Conservation (phyloP, 2,329 filamentous ascomycete species). For the Fusarium heterosporum region DNA sequence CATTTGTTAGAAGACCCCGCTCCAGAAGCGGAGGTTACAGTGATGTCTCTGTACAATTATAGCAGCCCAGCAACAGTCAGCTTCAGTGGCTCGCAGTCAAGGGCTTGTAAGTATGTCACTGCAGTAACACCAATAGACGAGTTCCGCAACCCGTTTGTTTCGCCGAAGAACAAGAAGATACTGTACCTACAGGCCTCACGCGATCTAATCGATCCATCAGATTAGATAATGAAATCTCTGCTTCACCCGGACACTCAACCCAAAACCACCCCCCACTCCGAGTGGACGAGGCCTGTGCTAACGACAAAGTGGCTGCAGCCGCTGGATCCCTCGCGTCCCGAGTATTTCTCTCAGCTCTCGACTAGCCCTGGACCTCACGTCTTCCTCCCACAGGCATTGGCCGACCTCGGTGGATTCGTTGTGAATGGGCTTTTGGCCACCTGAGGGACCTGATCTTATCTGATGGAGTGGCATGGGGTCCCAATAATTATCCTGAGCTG, state of each 20-base stretch:
- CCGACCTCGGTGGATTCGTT: slow-evolving; percentile 33
- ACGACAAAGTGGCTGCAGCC: slow-evolving; percentile 34
- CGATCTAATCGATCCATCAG: slow-evolving; percentile 44
- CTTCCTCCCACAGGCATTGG: not conserved
- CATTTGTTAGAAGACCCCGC: slow-evolving; percentile 5
- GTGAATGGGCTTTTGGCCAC: slow-evolving; percentile 15
- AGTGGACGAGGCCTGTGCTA: slow-evolving; percentile 37
- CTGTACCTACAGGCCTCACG: slow-evolving; percentile 3
- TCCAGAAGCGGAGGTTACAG: slow-evolving; percentile 26
- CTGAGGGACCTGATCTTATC: slow-evolving; percentile 40
- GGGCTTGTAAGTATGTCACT: no score
- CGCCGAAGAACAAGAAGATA: not conserved
- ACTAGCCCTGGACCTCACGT: not conserved
- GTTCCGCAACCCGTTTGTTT: no score
- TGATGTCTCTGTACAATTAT: slow-evolving; percentile 1
- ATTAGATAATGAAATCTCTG: slow-evolving; percentile 42
- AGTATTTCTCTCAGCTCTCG: slow-evolving; percentile 6
- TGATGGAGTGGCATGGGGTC: slow-evolving; percentile 37
- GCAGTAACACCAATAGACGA: no score
- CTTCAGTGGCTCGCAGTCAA: not conserved
- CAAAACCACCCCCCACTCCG: slow-evolving; percentile 14
- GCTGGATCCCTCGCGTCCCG: slow-evolving; percentile 22
- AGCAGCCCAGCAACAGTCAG: not conserved
- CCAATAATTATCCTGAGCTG: slow-evolving; percentile 7
- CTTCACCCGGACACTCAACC: not conserved